phyloP scores from a whole-genome alignment of 495 filamentous ascomycete species.

The Podospora anserina region DNA sequence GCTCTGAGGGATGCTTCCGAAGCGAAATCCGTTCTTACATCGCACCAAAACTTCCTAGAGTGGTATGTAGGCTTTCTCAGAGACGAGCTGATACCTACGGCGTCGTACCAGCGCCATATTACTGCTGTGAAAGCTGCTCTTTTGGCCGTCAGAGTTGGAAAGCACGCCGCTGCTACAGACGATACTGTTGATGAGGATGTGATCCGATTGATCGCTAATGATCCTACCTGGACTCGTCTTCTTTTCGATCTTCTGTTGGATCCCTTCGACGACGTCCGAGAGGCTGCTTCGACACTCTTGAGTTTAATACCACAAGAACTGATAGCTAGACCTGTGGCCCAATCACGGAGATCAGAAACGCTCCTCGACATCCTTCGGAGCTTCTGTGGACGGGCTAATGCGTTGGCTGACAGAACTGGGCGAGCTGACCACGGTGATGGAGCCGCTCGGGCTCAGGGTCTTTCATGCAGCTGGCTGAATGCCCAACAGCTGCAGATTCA shows the following conservation, averaged over 20 bases:
- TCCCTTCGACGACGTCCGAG: slow-evolving; percentile 89
- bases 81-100: slow-evolving; percentile 65
- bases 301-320: slow-evolving; percentile 37
- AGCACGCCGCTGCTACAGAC: slow-evolving; percentile 29
- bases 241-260: slow-evolving; percentile 77
- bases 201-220: slow-evolving; percentile 18
- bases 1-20: slow-evolving; percentile 23
- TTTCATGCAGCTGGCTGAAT: slow-evolving; percentile 46
- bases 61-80: slow-evolving; percentile 73
- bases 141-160: slow-evolving; percentile 55
- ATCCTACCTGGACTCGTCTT: slow-evolving; percentile 56
- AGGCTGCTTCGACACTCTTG: slow-evolving; percentile 58
- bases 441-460: slow-evolving; percentile 59
- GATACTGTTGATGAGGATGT: slow-evolving; percentile 30
- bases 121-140: slow-evolving; percentile 66
- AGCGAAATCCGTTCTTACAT: slow-evolving; percentile 28
- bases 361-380: slow-evolving; percentile 30
- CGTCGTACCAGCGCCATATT: slow-evolving; percentile 86
- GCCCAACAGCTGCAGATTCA: slow-evolving; percentile 40
- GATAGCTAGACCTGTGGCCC: slow-evolving; percentile 5
- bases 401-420: slow-evolving; percentile 57
- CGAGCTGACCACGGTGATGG: slow-evolving; percentile 86
- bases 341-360: slow-evolving; percentile 7
- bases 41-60: slow-evolving; percentile 58
- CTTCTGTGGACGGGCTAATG: slow-evolving; percentile 56